These are phyloP conservation scores for Geotrichum klebahnii DNA, from an alignment of 1,139 yeast genomes.

Conservation along the genomic window DNA sequence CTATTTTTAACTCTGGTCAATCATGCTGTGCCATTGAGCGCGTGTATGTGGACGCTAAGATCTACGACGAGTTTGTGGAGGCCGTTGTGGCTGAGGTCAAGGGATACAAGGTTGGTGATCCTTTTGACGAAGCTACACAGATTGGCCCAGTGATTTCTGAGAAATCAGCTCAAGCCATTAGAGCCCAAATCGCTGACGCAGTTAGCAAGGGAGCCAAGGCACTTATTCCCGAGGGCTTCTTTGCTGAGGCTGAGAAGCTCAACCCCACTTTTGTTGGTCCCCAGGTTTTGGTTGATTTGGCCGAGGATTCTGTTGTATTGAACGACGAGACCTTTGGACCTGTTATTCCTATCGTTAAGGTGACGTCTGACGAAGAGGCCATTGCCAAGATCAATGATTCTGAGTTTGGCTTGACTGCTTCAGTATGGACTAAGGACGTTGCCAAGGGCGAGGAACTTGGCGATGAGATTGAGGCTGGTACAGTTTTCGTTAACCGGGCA, in stretches of 20 bases:
- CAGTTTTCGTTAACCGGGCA: slow-evolving; percentile 80
- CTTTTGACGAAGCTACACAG: slow-evolving; percentile 62
- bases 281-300: slow-evolving; percentile 71
- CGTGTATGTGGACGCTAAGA: slow-evolving; percentile 63
- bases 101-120: slow-evolving; percentile 55
- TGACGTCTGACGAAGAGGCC: slow-evolving; percentile 40
- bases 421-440: slow-evolving; percentile 52
- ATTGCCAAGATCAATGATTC: slow-evolving; percentile 38
- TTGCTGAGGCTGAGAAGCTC: slow-evolving; percentile 36
- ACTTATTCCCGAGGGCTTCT: slow-evolving; percentile 65
- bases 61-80: slow-evolving; percentile 63
- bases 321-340: slow-evolving; percentile 75
- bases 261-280: slow-evolving; percentile 76
- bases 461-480: slow-evolving; percentile 72
- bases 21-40: slow-evolving; percentile 89
- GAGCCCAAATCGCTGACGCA: slow-evolving; percentile 67
- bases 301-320: slow-evolving; percentile 61
- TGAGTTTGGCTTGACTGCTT: slow-evolving; percentile 50
- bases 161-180: slow-evolving; percentile 65
- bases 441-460: slow-evolving; percentile 57
- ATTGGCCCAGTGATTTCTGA: slow-evolving; percentile 79
- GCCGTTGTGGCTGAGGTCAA: slow-evolving; percentile 63
- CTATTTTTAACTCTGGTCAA: slow-evolving; percentile 83
- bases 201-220: slow-evolving; percentile 62
- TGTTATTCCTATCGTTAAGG: slow-evolving; percentile 43